phyloP scores from a whole-genome alignment of 75 land plant species.

The Gnetum montanum region DNA sequence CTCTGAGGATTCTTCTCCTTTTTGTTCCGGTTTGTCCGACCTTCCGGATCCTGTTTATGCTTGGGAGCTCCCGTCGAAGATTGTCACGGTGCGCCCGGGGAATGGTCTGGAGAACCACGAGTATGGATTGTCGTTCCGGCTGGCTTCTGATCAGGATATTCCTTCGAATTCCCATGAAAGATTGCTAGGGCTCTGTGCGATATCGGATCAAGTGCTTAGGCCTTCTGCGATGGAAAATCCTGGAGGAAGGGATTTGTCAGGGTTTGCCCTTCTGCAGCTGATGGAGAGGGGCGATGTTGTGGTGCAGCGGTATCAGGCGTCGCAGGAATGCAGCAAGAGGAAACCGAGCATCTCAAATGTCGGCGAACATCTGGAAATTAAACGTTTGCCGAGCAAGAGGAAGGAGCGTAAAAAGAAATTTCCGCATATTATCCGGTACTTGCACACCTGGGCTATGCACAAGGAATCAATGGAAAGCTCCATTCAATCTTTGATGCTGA shows the following conservation, averaged over 20 bases:
- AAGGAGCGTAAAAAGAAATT: neutral
- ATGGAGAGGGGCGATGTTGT: constrained; percentile 43
- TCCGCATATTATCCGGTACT: no score
- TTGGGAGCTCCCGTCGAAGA: constrained; percentile 51
- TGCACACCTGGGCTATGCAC: no score
- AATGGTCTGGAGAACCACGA: neutral
- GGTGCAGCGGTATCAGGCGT: constrained; percentile 30
- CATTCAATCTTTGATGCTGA: no score
- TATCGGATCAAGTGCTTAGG: constrained; percentile 17
- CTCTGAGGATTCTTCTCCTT: neutral
- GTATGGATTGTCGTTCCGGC: no score
- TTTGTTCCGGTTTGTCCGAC: constrained; percentile 18
- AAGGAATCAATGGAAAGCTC: no score
- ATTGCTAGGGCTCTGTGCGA: constrained; percentile 31
- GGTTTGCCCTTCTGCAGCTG: constrained; percentile 36
- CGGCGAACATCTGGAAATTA: no score
- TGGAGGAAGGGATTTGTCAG: constrained; percentile 4
- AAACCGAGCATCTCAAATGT: constrained; percentile 1
- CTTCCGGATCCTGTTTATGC: constrained; percentile 22
- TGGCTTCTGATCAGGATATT: neutral
- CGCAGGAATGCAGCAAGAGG: constrained; percentile 7
- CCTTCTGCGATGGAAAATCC: neutral
- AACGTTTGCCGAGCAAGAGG: neutral
- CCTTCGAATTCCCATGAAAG: constrained; percentile 3
- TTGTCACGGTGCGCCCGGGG: constrained; percentile 6